Percentiles rank a stretch among this genome's conserved stretches.
phyloP scores from a whole-genome alignment of 768 basidiomycete species.

The Podaxis pistillaris region DNA sequence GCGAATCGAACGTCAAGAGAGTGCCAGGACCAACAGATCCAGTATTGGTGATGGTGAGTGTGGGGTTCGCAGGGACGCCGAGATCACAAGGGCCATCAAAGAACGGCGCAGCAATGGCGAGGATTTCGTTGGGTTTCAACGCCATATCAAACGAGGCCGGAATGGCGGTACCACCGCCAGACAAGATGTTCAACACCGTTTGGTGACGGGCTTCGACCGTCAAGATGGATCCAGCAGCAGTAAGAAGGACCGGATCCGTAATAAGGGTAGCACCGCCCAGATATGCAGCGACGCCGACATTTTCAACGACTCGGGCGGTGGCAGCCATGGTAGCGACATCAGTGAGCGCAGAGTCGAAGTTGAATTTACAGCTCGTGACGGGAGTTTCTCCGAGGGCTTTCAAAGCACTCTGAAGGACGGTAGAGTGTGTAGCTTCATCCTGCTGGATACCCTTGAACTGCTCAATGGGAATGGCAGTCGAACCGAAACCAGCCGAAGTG shows the following conservation, averaged over 20 bases:
- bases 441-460: constrained; percentile 56
- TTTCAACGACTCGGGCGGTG: constrained; percentile 73
- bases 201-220: constrained; percentile 85
- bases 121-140: constrained; percentile 66
- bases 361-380: constrained; percentile 61
- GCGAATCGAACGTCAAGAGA: constrained; percentile 56
- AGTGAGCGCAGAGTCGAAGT: constrained; percentile 60
- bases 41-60: constrained; percentile 62
- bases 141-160: constrained; percentile 73
- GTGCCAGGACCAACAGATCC: constrained; percentile 57
- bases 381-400: constrained; percentile 52
- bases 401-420: constrained; percentile 51
- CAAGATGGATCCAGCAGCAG: constrained; percentile 70
- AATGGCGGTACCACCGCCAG: constrained; percentile 53
- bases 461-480: constrained; percentile 52
- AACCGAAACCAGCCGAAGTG: constrained; percentile 59
- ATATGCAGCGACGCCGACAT: constrained; percentile 74
- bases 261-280: constrained; percentile 70
- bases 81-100: constrained; percentile 63
- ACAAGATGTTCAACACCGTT: constrained; percentile 71
- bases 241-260: constrained; percentile 55
- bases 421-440: constrained; percentile 64
- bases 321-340: constrained; percentile 70
- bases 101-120: constrained; percentile 68
- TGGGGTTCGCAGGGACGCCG: constrained; percentile 59